phyloP scores from a whole-genome alignment of 257 asterid genomes.

The Vinca minor region DNA sequence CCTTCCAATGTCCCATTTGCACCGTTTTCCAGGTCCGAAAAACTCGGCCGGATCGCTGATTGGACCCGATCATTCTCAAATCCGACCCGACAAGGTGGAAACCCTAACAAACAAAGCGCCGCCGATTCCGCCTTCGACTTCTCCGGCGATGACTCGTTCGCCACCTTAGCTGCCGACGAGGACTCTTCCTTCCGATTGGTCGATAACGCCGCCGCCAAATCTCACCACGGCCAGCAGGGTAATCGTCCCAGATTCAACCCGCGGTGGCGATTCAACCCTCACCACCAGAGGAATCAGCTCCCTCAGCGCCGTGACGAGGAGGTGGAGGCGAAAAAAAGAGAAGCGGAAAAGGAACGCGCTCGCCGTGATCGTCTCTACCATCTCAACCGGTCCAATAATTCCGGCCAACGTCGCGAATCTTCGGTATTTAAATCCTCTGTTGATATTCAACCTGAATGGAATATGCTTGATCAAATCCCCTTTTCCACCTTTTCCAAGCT shows the following conservation, averaged over 20 bases:
- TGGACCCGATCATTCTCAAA: constrained; percentile 60
- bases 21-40: constrained; percentile 96
- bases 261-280: constrained; percentile 72
- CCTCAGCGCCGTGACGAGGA: constrained; percentile 97
- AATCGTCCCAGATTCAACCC: constrained; percentile 81
- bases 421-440: constrained; percentile 82
- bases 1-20: constrained; percentile 80
- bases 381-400: constrained; percentile 39
- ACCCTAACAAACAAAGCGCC: constrained; percentile 31
- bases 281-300: constrained; percentile 62
- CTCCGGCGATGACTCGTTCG: constrained; percentile 89
- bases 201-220: constrained; percentile 61
- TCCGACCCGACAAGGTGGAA: constrained; percentile 51
- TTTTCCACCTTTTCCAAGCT: constrained; percentile 86
- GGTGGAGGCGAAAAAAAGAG: constrained; percentile 78
- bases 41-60: constrained; percentile 83
- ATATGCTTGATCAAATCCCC: constrained; percentile 94
- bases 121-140: constrained; percentile 85
- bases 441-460: constrained; percentile 99
- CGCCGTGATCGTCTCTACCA: constrained; percentile 65
- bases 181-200: constrained; percentile 87
- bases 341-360: constrained; percentile 82
- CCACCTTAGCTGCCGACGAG: constrained; percentile 69
- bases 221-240: constrained; percentile 51
- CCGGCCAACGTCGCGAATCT: constrained; percentile 60